Evolutionary conservation across 2,329 filamentous ascomycete genomes (phyloP).

Genomic region (Fusarium sp.): DNA sequence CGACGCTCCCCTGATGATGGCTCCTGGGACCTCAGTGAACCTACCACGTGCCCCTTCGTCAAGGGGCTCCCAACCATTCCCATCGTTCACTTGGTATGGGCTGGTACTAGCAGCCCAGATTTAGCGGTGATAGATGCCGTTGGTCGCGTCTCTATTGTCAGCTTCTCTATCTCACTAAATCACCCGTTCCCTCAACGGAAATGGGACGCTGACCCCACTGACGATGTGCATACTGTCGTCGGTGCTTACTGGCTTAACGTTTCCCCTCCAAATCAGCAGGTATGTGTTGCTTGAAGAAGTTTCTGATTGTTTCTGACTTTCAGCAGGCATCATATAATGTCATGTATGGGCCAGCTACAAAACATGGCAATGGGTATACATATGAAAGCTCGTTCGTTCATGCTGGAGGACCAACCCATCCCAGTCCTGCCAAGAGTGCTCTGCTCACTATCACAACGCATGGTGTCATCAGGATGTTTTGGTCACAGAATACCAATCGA

Average conservation of each 20-base stretch:
- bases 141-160: constrained; percentile 80
- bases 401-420: constrained; percentile 77
- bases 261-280: constrained; percentile 56
- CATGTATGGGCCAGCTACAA: constrained; percentile 70
- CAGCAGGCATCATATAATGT: constrained; percentile 54
- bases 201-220: constrained; percentile 73
- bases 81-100: constrained; percentile 86
- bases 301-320: neutral
- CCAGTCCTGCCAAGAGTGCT: constrained; percentile 74
- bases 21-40: constrained; percentile 78
- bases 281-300: constrained; percentile 14
- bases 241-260: constrained; percentile 87
- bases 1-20: constrained; percentile 74
- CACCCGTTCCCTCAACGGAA: constrained; percentile 69
- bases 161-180: constrained; percentile 77
- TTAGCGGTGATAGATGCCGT: constrained; percentile 83
- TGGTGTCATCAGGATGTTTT: constrained; percentile 79
- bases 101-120: constrained; percentile 75
- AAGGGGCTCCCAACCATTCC: constrained; percentile 70
- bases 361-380: constrained; percentile 69
- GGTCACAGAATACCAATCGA: constrained; percentile 76
- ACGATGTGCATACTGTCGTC: constrained; percentile 80
- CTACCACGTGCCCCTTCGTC: constrained; percentile 71
- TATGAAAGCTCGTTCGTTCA: constrained; percentile 74
- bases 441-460: constrained; percentile 80